phyloP scores from a whole-genome alignment of 441 rosid genomes.

The Biscutella laevigata region DNA sequence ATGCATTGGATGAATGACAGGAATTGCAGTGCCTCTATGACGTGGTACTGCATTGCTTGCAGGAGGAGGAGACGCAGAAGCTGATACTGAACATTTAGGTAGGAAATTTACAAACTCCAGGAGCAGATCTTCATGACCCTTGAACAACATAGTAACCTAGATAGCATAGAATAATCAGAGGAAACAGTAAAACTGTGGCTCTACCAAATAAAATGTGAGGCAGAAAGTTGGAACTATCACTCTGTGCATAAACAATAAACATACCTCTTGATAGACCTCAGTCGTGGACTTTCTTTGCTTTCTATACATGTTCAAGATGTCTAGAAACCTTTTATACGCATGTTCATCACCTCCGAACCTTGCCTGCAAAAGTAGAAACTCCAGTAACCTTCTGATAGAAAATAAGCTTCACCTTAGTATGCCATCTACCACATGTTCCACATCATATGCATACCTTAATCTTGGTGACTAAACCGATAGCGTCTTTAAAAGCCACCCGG shows the following conservation, averaged over 20 bases:
- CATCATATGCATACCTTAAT: constrained; percentile 56
- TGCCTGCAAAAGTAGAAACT: constrained; percentile 44
- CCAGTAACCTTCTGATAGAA: constrained; percentile 7
- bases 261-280: constrained; percentile 89
- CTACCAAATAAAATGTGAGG: constrained; percentile 11
- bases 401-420: neutral
- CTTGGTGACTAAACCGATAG: constrained; percentile 84
- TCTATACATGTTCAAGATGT: constrained; percentile 86
- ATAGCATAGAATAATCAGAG: constrained; percentile 17
- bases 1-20: constrained; percentile 40
- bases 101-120: constrained; percentile 76
- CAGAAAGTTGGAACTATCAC: neutral
- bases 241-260: constrained; percentile 1
- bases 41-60: constrained; percentile 44
- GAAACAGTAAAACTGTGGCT: neutral
- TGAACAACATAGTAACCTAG: constrained; percentile 79
- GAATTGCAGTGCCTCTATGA: constrained; percentile 53
- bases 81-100: constrained; percentile 61
- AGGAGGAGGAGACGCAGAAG: constrained; percentile 36
- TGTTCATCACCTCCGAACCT: constrained; percentile 80
- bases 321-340: constrained; percentile 80
- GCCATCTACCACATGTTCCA: constrained; percentile 7
- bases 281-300: constrained; percentile 77
- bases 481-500: constrained; percentile 81
- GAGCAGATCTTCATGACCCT: constrained; percentile 78